Conservation (phyloP, 1,284 basidiomycete genomes). For the Malassezia caprae region DNA sequence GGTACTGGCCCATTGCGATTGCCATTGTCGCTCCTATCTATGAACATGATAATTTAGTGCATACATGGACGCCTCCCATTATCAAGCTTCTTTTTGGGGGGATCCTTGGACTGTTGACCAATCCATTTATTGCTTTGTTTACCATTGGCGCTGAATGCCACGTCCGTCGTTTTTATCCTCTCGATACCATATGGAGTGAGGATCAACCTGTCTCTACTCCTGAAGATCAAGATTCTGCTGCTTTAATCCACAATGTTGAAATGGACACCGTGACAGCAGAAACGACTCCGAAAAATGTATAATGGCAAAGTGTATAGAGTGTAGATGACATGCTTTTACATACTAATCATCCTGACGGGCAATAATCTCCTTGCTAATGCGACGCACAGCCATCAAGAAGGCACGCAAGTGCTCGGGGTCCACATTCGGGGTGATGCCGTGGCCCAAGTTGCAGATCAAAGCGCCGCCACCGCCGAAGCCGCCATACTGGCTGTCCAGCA, state of each 20-base stretch:
- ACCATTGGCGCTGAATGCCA: conserved; percentile 37
- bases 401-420: conserved; percentile 43
- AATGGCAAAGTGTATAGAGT: background rate
- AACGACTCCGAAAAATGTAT: background rate
- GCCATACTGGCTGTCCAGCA: conserved; percentile 55
- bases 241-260: background rate
- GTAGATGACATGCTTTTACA: background rate
- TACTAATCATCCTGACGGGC: background rate
- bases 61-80: conserved; percentile 42
- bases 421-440: conserved; percentile 62
- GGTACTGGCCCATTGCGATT: conserved; percentile 43
- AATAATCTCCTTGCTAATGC: conserved; percentile 35
- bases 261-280: background rate
- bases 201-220: background rate
- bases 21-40: conserved; percentile 44
- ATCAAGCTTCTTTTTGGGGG: conserved; percentile 48
- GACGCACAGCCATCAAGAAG: conserved; percentile 42
- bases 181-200: conserved; percentile 21
- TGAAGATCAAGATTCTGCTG: background rate
- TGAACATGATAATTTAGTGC: conserved; percentile 34
- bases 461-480: conserved; percentile 59
- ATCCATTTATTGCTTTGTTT: conserved; percentile 43
- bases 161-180: conserved; percentile 32
- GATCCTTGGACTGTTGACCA: conserved; percentile 34
- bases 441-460: conserved; percentile 82